Conservation (phyloP, 1,139 yeast genomes). For the Taphrina flavorubra region DNA sequence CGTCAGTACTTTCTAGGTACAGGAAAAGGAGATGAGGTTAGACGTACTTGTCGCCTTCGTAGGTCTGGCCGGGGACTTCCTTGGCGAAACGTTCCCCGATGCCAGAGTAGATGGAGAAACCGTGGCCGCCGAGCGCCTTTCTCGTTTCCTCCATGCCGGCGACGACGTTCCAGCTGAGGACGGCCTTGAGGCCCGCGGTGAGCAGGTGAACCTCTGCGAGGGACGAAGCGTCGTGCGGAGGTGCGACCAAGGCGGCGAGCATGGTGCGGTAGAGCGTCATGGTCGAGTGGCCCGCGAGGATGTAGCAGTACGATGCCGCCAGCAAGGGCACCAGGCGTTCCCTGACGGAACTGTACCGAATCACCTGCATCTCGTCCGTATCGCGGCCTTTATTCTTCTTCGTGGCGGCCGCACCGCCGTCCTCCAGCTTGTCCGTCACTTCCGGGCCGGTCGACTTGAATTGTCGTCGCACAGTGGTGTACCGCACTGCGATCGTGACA, state of each 20-base stretch:
- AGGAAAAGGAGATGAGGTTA: not conserved
- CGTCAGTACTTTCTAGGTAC: not conserved
- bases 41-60: conserved; percentile 37
- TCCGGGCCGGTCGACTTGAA: conserved; percentile 56
- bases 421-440: conserved; percentile 35
- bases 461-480: conserved; percentile 89
- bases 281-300: conserved; percentile 36
- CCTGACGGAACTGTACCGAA: conserved; percentile 29
- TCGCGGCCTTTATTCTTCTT: not conserved
- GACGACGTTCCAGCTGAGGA: conserved; percentile 36
- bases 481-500: conserved; percentile 81
- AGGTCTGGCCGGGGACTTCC: conserved; percentile 39
- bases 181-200: conserved; percentile 38
- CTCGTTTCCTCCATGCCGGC: conserved; percentile 36
- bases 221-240: conserved; percentile 36
- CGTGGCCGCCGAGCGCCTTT: conserved; percentile 41
- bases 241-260: conserved; percentile 33
- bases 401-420: conserved; percentile 6
- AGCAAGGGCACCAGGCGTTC: conserved; percentile 36
- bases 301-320: conserved; percentile 28
- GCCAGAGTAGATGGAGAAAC: conserved; percentile 37
- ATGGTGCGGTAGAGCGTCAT: conserved; percentile 24
- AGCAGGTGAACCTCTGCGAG: conserved; percentile 40
- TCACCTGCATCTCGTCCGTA: conserved; percentile 30
- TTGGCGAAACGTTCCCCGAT: conserved; percentile 39